Conservation (phyloP, 768 basidiomycete species). For the Tremella yokohamensis region DNA sequence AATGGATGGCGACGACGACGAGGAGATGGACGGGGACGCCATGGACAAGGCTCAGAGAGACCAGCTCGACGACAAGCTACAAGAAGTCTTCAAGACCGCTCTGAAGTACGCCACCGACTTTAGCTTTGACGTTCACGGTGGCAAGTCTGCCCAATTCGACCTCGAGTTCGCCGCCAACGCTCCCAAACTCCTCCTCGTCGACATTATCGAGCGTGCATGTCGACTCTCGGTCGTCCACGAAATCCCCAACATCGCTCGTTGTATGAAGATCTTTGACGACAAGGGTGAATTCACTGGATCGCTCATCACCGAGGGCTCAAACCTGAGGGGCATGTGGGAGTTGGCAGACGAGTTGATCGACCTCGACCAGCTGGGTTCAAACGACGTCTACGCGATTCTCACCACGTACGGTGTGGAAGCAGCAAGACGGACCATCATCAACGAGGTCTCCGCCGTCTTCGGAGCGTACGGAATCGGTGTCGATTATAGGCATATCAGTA, state of each 20-base stretch:
- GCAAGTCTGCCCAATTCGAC: slow-evolving; percentile 66
- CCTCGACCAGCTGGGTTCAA: slow-evolving; percentile 78
- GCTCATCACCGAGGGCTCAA: slow-evolving; percentile 87
- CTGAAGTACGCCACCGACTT: slow-evolving; percentile 70
- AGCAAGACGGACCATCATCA: slow-evolving; percentile 83
- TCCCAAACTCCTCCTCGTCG: slow-evolving; percentile 89
- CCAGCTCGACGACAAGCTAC: slow-evolving; percentile 41
- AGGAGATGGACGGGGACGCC: slow-evolving; percentile 65
- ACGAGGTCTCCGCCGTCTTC: slow-evolving; percentile 85
- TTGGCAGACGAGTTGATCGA: slow-evolving; percentile 60
- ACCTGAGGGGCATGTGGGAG: slow-evolving; percentile 81
- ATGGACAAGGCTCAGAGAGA: slow-evolving; percentile 55
- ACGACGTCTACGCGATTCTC: slow-evolving; percentile 88
- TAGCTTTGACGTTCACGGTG: slow-evolving; percentile 58
- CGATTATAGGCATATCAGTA: slow-evolving; percentile 83
- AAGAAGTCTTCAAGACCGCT: slow-evolving; percentile 53
- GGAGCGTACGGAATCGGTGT: slow-evolving; percentile 94
- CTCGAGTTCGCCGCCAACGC: slow-evolving; percentile 86
- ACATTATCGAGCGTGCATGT: slow-evolving; percentile 84
- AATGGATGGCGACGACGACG: slow-evolving; percentile 55
- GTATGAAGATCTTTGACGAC: slow-evolving; percentile 53
- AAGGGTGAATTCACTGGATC: slow-evolving; percentile 55
- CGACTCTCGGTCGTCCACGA: slow-evolving; percentile 79
- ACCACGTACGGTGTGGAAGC: slow-evolving; percentile 95
- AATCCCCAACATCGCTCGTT: slow-evolving; percentile 81